phyloP scores from a whole-genome alignment of 495 filamentous ascomycete species.

The Niebla homalea region DNA sequence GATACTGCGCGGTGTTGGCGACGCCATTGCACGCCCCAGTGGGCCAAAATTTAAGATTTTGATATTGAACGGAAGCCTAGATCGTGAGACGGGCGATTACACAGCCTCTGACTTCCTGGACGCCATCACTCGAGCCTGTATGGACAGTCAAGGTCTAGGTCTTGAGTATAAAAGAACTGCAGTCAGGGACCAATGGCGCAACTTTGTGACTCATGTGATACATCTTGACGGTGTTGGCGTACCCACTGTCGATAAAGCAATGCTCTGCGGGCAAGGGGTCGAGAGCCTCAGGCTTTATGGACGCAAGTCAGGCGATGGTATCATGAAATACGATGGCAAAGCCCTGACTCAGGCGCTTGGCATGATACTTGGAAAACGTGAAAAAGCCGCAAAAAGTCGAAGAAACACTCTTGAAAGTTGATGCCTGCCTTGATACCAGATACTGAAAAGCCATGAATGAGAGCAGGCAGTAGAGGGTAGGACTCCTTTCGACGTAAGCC shows the following conservation, averaged over 20 bases:
- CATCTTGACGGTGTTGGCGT: constrained; percentile 62
- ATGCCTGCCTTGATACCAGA: neutral
- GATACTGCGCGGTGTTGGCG: constrained; percentile 52
- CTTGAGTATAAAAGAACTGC: neutral
- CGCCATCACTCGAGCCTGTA: constrained; percentile 55
- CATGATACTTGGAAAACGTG: constrained; percentile 58
- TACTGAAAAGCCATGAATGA: too few species aligned
- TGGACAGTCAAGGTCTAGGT: constrained; percentile 30
- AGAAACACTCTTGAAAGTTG: constrained; percentile 49
- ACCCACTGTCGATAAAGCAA: constrained; percentile 54
- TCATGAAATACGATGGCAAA: constrained; percentile 63
- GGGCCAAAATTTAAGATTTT: constrained; percentile 54
- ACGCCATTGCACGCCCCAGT: constrained; percentile 26
- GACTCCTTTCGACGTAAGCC: too few species aligned
- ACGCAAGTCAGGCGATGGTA: constrained; percentile 39
- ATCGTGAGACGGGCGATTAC: constrained; percentile 76
- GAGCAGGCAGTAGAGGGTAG: too few species aligned
- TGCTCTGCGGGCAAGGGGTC: constrained; percentile 54
- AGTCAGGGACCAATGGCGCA: constrained; percentile 19
- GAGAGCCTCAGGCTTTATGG: constrained; percentile 67
- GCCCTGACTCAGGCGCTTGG: constrained; percentile 66
- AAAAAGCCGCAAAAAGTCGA: constrained; percentile 41
- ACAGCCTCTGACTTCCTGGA: constrained; percentile 64
- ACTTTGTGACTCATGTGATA: constrained; percentile 73
- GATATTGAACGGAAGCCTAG: constrained; percentile 68